Evolutionary conservation across 2,329 filamentous ascomycete genomes (phyloP), one percentile per base, ranked within the genome.

Genomic region (Mollisia scopiformis): DNA sequence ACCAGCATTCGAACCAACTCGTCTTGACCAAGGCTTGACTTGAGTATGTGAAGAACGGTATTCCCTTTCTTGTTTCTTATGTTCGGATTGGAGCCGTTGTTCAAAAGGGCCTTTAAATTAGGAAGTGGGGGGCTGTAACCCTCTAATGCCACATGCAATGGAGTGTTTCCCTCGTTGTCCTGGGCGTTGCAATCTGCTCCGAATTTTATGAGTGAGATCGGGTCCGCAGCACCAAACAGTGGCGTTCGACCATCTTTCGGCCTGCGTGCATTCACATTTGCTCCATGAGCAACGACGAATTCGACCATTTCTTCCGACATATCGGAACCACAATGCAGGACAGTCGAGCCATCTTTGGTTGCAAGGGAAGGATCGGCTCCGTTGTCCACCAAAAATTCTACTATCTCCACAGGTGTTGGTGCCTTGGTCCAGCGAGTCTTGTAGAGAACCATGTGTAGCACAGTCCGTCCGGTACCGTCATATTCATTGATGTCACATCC

Each of bases 351-450:
- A n/a, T 55, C 53, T 35, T 60, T 43, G 0, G 75, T 77, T 0
- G 51, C 21, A 2, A 67, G 58, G 0, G 57, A 62, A 0, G 74
- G 67, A 66, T 79, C 69, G 0, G 76, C 76, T 6, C 78, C 75
- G 2, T 70, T 71, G n/a, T 49, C 21, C 2, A 57, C 41, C n/a
- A 57, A 19, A 11, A 33, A 49, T 13, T 28, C 13, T 25, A 51
- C 19, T 25, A 33, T 13, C 27, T 51, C 47, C 21, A 23, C 14
- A 14, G n/a, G 28, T n/a, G 23, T 14, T 28, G 6, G 3, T 27
- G 27, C 14, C 23, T 3, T 6, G 43, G 16, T 23, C 23, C 27
- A 49, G 23, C 27, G 11, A 10, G 3, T 16, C 27, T 23, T 6
- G 23, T n/a, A 7, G 19, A 51, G 27, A 21, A 31, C 27, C 14